These are phyloP conservation scores for Phytopythium boreale DNA, from an alignment of 352 stramenopile genomes.

Conservation along the genomic window DNA sequence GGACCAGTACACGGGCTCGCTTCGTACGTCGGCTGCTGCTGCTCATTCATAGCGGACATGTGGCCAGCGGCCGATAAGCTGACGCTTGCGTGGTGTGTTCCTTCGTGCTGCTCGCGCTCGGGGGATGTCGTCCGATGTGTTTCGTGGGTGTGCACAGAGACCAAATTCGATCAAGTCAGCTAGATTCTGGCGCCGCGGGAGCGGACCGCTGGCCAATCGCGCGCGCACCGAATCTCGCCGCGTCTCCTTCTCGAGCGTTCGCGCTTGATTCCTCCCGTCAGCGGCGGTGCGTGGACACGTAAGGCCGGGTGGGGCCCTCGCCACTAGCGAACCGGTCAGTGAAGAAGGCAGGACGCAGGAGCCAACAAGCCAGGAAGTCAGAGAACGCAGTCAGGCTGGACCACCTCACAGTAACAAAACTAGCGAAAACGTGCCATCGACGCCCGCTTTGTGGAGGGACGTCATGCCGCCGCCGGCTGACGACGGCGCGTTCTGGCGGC, in stretches of 20 bases:
- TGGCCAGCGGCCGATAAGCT: conserved; percentile 1
- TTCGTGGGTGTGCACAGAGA: conserved; percentile 27
- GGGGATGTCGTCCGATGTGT: not conserved
- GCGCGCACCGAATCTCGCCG: not conserved
- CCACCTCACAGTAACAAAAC: too few relatives aligned
- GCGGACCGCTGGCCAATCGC: too few relatives aligned
- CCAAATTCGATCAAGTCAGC: conserved; percentile 69
- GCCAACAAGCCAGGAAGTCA: too few relatives aligned
- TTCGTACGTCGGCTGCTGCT: conserved; percentile 40
- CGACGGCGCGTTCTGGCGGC: not conserved
- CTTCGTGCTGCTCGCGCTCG: not conserved
- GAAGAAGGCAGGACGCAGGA: too few relatives aligned
- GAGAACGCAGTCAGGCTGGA: too few relatives aligned
- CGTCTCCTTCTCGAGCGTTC: not conserved
- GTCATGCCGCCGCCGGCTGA: too few relatives aligned
- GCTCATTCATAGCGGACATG: not conserved
- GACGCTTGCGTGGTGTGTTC: conserved; percentile 5
- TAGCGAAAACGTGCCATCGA: too few relatives aligned
- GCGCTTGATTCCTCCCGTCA: not conserved
- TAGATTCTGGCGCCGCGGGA: conserved; percentile 8
- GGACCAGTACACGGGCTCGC: conserved; percentile 67
- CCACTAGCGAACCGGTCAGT: too few relatives aligned
- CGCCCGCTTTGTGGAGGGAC: too few relatives aligned
- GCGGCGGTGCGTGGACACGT: not conserved
- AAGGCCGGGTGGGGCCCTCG: too few relatives aligned